Conservation (phyloP, 83 land plant species). For the Thuja plicata region DNA sequence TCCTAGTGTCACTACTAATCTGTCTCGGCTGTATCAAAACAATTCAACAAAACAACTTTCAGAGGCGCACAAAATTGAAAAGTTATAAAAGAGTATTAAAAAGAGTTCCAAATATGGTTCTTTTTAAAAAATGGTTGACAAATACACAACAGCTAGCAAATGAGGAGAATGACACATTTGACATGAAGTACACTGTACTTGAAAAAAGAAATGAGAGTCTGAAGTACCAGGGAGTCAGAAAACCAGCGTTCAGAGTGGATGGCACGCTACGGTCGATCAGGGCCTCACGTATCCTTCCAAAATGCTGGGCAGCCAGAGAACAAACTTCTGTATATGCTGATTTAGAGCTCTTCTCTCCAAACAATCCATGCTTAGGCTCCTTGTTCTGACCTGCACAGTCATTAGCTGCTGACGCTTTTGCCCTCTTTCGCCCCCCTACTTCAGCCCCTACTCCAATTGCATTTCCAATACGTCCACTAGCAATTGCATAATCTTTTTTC, state of each 20-base stretch:
- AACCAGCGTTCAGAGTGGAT: constrained; percentile 83
- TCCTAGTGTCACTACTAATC: constrained; percentile 64
- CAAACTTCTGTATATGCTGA: constrained; percentile 75
- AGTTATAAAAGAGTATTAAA: constrained; percentile 9
- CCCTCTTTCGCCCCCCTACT: constrained; percentile 54
- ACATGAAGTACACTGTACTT: not conserved
- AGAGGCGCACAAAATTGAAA: not conserved
- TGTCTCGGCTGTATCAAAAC: constrained; percentile 68
- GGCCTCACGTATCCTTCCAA: constrained; percentile 83
- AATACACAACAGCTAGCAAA: not conserved
- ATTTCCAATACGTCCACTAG: constrained; percentile 19
- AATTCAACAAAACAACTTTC: not conserved
- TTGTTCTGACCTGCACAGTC: constrained; percentile 18
- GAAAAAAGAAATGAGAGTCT: not conserved
- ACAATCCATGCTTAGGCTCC: constrained; percentile 22
- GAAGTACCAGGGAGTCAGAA: constrained; percentile 77
- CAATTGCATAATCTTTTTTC: constrained; percentile 60
- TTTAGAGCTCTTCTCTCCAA: constrained; percentile 28
- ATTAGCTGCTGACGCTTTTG: constrained; percentile 10
- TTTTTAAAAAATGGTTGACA: not conserved
- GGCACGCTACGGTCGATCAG: constrained; percentile 77
- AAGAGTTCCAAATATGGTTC: not conserved
- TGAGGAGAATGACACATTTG: not conserved
- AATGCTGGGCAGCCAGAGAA: constrained; percentile 74
- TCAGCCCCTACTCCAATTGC: constrained; percentile 11